Evolutionary conservation across 2,329 filamentous ascomycete genomes (phyloP).

Genomic region (Fusarium gaditjirri): DNA sequence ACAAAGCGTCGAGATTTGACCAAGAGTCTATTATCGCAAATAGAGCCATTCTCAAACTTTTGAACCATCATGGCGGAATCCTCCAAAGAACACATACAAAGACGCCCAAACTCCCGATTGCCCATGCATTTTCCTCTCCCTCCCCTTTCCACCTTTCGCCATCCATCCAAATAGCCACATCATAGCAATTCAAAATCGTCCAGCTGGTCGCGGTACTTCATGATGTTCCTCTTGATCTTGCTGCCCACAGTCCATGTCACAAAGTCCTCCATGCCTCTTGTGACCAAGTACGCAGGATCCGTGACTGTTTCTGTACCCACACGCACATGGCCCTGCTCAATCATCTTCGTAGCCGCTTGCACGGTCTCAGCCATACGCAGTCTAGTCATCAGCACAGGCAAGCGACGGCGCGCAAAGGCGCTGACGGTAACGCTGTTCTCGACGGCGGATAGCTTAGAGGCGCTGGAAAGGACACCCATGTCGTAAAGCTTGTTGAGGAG

Average conservation of each 20-base stretch:
- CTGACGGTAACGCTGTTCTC: conserved; percentile 91
- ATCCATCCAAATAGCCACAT: conserved; percentile 38
- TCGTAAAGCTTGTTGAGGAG: conserved; percentile 92
- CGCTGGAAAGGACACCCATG: conserved; percentile 84
- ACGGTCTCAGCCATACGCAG: conserved; percentile 93
- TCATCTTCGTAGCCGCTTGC: conserved; percentile 83
- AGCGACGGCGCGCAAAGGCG: conserved; percentile 82
- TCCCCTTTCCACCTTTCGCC: not conserved
- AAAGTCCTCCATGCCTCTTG: conserved; percentile 91
- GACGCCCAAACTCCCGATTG: conserved; percentile 39
- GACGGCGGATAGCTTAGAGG: conserved; percentile 82
- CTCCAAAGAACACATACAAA: conserved; percentile 13
- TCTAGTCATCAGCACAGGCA: conserved; percentile 92
- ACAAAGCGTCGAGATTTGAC: not conserved
- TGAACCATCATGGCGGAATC: not conserved
- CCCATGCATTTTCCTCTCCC: conserved; percentile 6
- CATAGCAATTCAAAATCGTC: conserved; percentile 94
- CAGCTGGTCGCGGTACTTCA: conserved; percentile 93
- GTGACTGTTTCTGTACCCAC: conserved; percentile 92
- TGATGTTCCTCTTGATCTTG: conserved; percentile 96
- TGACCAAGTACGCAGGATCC: conserved; percentile 90
- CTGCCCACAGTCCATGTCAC: conserved; percentile 96
- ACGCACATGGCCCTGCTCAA: conserved; percentile 93
- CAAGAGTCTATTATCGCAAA: not conserved
- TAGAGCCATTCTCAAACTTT: not conserved